Evolutionary conservation across 1,284 basidiomycete genomes (phyloP), one percentile per base, ranked within the genome.

Genomic region (Neolentinus lepideus): DNA sequence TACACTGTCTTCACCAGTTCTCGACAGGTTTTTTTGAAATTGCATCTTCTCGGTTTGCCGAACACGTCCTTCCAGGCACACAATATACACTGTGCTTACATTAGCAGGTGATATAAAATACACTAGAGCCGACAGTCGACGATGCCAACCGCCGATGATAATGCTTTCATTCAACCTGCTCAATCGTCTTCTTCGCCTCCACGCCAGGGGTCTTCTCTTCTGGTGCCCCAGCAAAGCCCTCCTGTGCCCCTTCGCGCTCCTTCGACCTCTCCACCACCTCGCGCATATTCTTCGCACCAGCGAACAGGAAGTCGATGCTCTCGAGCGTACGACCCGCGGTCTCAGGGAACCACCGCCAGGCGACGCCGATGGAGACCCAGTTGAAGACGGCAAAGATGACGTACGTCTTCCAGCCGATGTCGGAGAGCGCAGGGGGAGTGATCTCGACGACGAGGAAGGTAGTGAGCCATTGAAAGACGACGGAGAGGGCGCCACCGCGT

Each of bases 361-460:
- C 46, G 24, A 47, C 33, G 38, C 47, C 29, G 38, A 47, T 43
- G 22, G 43, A 31, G 2, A 52, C 59, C 22, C 55, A 50, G 25
- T 57, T 56, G 48, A 58, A 59, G 52, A 57, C 54, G 48, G 54
- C 59, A 38, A 60, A 58, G 31, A 60, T 46, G 53, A 56, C 51
- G 47, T 59, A 57, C 12, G 56, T 59, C 25, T 54, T 56, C 51
- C 52, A 59, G 50, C 27, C 27, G 47, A 59, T 57, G 19, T 53
- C 52, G 52, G 35, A 19, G 29, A 58, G 51, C 26, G 52, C 50
- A 14, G 35, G 35, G 26, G 64, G 62, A 11, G 61, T 63, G 25
- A 60, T 61, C 53, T 59, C 60, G 4, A 62, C 60, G 25, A 62
- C 60, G 2, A 59, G 53, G 43, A 61, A 61, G n/a, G 57, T 63